Evolutionary conservation across 2,329 filamentous ascomycete species (phyloP), one percentile per base, ranked within the genome.

Genomic region (Sporothrix brunneoviolacea): DNA sequence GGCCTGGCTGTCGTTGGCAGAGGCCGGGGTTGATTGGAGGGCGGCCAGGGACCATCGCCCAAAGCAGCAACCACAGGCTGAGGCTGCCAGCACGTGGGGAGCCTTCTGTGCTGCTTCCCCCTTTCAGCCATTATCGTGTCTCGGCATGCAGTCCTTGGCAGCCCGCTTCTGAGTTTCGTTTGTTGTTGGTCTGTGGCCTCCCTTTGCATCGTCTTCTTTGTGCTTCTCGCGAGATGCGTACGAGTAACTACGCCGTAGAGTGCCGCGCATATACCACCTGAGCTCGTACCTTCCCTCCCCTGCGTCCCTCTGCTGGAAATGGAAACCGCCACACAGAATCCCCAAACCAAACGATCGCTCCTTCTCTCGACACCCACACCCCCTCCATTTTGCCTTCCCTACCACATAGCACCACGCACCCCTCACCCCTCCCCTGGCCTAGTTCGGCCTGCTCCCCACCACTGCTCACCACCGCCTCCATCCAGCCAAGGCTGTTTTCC

Each of bases 401-500:
- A n/a, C n/a, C n/a, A n/a, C n/a, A n/a, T n/a, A n/a, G n/a, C 24
- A 22, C 45, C 45, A 16, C 36, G 27, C 36, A 42, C 48, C 33
- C 47, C 48, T 43, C 33, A 33, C 16, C 43, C 48, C 42, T 44
- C 28, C 48, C 35, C 38, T 38, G 36, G 37, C 30, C 43, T 48
- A 47, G 50, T 32, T 43, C 16, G 24, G 19, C 35, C 21, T 19
- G 4, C 28, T 22, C 49, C 37, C 36, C 50, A 48, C 38, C 49
- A 45, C 13, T 36, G 38, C 38, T 48, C 38, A 48, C 50, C 30
- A 33, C 35, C 19, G 35, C 37, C 24, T 38, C 43, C 42, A 18
- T 24, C 27, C 50, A 48, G 50, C 50, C 50, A 45, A 41, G 50
- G 45, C 40, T 48, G 47, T 43, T 40, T 33, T 35, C 33, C 24